These are phyloP conservation scores for Aspergillus japonicus DNA, from an alignment of 2,329 filamentous ascomycete species.

Conservation along the genomic window DNA sequence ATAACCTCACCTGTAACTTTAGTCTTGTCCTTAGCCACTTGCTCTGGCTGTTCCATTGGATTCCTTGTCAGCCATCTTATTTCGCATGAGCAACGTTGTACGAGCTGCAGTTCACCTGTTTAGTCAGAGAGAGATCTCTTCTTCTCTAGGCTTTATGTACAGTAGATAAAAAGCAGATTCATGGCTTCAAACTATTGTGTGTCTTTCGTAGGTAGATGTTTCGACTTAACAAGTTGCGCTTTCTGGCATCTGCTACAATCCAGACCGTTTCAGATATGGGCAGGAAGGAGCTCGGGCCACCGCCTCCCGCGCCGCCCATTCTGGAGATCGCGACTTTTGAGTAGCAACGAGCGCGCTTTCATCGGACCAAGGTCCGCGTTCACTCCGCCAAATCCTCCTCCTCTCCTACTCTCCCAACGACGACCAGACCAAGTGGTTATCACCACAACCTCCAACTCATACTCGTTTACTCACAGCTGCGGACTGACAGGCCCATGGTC, in stretches of 20 bases:
- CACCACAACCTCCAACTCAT: not conserved
- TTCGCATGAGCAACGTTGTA: not conserved
- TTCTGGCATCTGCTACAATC: conserved; percentile 1
- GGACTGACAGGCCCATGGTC: conserved; percentile 1
- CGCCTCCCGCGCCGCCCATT: conserved; percentile 22
- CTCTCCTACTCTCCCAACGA: not conserved
- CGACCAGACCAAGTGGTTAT: not conserved
- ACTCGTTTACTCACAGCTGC: not conserved
- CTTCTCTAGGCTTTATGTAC: conserved; percentile 16
- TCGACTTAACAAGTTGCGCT: not conserved
- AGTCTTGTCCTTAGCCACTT: not conserved
- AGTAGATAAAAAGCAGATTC: conserved; percentile 13
- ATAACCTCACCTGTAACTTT: conserved; percentile 1
- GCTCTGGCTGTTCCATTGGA: not conserved
- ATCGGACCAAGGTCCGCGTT: conserved; percentile 21
- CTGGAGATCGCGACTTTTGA: conserved; percentile 41
- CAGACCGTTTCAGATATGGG: conserved; percentile 10
- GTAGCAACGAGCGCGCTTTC: conserved; percentile 25
- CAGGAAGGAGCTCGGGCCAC: conserved; percentile 37
- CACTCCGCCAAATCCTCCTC: conserved; percentile 1
- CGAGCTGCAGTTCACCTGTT: not conserved
- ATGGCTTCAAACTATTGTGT: not conserved
- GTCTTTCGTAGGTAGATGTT: not conserved
- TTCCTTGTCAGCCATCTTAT: not conserved
- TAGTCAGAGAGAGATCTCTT: not conserved